Evolutionary conservation across 2,329 filamentous ascomycete genomes (phyloP).

Genomic region (Fusarium subglutinans): DNA sequence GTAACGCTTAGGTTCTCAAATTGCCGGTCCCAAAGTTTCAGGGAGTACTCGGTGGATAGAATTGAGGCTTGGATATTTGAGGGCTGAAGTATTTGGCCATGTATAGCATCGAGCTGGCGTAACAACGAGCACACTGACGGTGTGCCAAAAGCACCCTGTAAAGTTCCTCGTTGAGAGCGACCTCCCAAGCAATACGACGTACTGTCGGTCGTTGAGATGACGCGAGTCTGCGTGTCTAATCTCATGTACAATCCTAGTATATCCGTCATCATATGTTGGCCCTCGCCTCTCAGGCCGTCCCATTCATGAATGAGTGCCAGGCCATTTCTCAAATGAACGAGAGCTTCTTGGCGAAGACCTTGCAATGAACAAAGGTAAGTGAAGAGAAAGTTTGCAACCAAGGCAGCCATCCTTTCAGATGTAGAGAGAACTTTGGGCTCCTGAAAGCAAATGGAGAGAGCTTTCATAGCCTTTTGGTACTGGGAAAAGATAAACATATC

Average conservation of each 20-base stretch:
- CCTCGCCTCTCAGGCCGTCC: fast-evolving
- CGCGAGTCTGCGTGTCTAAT: neutral
- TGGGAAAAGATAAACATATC: neutral
- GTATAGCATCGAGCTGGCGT: neutral
- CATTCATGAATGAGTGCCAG: neutral
- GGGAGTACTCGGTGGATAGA: fast-evolving
- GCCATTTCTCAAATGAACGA: neutral
- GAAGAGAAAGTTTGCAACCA: neutral
- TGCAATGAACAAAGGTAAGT: neutral
- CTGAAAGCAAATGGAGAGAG: neutral
- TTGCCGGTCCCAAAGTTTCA: neutral
- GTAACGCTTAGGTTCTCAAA: fast-evolving
- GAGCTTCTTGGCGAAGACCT: neutral
- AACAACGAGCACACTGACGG: neutral
- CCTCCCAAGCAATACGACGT: fast-evolving
- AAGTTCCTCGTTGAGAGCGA: fast-evolving
- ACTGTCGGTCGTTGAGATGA: neutral
- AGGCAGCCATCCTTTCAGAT: neutral
- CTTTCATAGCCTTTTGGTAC: neutral
- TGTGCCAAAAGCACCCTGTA: fast-evolving
- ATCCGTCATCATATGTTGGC: neutral
- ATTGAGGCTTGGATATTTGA: fast-evolving
- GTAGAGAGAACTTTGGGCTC: fast-evolving
- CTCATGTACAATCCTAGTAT: neutral
- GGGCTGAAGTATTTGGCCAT: neutral